A percentile compares a stretch with the other conserved stretches of the same genome.
Evolutionary conservation across 345 rosid species (phyloP).

Genomic region (Populus simonii): DNA sequence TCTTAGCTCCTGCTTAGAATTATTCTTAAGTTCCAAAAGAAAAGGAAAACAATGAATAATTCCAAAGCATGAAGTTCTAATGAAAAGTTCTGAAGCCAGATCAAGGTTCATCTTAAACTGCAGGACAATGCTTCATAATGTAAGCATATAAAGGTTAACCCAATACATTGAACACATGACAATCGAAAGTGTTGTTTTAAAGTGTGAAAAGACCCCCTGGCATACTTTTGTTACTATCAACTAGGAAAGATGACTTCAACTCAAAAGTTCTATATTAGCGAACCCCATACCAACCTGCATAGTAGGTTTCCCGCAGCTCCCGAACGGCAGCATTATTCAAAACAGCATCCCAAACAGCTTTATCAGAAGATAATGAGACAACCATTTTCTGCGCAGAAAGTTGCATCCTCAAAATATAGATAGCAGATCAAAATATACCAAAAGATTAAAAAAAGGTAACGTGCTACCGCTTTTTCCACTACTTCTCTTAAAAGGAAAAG

Average conservation of each 20-base stretch:
- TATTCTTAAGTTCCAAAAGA: neutral
- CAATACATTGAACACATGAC: neutral
- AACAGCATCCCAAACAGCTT: constrained; percentile 88
- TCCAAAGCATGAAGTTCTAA: neutral
- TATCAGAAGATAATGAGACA: constrained; percentile 70
- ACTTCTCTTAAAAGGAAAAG: neutral
- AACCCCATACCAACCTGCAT: constrained; percentile 42
- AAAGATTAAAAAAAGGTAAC: neutral
- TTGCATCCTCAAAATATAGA: neutral
- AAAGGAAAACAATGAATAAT: neutral
- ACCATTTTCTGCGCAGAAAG: constrained; percentile 66
- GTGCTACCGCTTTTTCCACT: neutral
- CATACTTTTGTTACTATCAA: neutral
- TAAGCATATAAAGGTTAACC: neutral
- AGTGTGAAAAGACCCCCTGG: neutral
- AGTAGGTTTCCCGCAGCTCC: constrained; percentile 58
- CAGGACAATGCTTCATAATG: neutral
- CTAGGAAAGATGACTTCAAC: neutral
- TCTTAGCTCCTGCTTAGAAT: neutral
- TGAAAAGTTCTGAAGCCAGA: neutral
- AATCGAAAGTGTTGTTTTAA: neutral
- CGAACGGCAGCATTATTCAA: constrained; percentile 68
- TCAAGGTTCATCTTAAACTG: neutral
- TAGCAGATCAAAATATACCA: neutral
- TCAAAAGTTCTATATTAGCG: neutral